Base-by-base conservation (phyloP, 106 monocot species). In the Dioscorea zingiberensis region DNA sequence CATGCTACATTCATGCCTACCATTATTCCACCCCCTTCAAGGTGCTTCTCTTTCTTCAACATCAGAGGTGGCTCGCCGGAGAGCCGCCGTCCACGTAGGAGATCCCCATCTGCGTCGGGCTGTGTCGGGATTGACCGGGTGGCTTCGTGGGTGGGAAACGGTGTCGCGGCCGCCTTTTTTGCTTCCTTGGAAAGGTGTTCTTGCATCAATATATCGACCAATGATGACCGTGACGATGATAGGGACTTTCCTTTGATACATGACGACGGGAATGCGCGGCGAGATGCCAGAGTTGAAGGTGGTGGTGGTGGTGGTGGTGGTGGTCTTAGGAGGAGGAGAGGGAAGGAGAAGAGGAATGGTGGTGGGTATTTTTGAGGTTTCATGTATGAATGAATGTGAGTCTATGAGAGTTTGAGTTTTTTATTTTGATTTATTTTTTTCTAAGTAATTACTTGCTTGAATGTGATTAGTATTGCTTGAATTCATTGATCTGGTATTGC, bases 141-240 rank as follows among this genome's bases (percentile, higher is more conserved):
- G 24, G 47, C 64, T 21, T 11, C 22, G 21, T 48, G 44, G 64
- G 22, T 64, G 3, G 24, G 64, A 15, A 48, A 46, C 24, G 64
- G 64, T 13, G 45, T 64, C 45, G 64, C 21, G 10, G 44, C 47
- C 0, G 64, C 21, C 44, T 64, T 64, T 19, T 64, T 64, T 21
- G 64, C 47, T 21, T 64, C 64, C 2, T 25, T 64, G 23, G 64
- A 64, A 45, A n/a, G 47, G 19, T 64, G 64, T 21, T 64, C 64
- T 9, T 64, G 64, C 45, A 22, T 64, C 46, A 64, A 46, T 13
- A 15, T 64, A 3, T 21, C 21, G 19, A 64, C 64, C 16, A 18
- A 45, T 21, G 64, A 64, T 11, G 64, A 46, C 21, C 7, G 7
- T 14, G 64, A 61, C 4, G 60, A 61, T 27, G 16, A 4, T 15